Percentiles rank a stretch among this genome's conserved stretches.
phyloP scores from a whole-genome alignment of 2,329 filamentous ascomycete genomes.

The Fusarium begoniae region DNA sequence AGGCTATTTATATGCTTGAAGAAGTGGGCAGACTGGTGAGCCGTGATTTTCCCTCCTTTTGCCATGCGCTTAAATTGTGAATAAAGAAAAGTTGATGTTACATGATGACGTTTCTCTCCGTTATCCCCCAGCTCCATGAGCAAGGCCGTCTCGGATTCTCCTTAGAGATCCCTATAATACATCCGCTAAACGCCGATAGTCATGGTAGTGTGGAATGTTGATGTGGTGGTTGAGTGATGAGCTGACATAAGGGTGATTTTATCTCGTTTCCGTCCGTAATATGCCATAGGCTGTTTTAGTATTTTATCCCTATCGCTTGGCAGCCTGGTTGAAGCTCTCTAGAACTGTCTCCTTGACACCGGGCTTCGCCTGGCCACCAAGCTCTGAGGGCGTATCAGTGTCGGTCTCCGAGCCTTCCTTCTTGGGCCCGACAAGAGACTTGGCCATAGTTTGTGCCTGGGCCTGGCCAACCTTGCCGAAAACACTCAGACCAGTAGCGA shows the following conservation, averaged over 20 bases:
- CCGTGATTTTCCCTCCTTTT: conserved; percentile 25
- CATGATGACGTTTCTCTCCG: conserved; percentile 28
- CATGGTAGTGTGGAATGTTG: conserved; percentile 36
- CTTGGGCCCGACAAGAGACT: conserved; percentile 55
- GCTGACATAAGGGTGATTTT: conserved; percentile 13
- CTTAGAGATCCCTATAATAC: conserved; percentile 40
- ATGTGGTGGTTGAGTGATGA: conserved; percentile 30
- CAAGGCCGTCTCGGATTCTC: conserved; percentile 23
- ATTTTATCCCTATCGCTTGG: conserved; percentile 41
- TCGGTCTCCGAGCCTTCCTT: conserved; percentile 25
- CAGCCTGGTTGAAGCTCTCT: conserved; percentile 51
- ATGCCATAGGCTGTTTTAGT: neutral
- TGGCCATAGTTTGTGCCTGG: conserved; percentile 74
- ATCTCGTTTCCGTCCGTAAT: neutral
- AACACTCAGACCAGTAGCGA: conserved; percentile 92
- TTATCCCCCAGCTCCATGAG: conserved; percentile 14
- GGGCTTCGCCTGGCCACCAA: conserved; percentile 26
- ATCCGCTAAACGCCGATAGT: conserved; percentile 44
- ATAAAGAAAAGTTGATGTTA: conserved; percentile 36
- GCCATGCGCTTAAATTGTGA: conserved; percentile 15
- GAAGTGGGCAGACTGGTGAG: conserved; percentile 8
- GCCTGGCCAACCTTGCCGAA: conserved; percentile 91
- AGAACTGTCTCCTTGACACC: conserved; percentile 53
- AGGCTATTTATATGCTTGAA: neutral
- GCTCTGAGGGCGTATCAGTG: conserved; percentile 23